Evolutionary conservation across 306 rosid genomes (phyloP).

Genomic region (Trichosanthes truncata): DNA sequence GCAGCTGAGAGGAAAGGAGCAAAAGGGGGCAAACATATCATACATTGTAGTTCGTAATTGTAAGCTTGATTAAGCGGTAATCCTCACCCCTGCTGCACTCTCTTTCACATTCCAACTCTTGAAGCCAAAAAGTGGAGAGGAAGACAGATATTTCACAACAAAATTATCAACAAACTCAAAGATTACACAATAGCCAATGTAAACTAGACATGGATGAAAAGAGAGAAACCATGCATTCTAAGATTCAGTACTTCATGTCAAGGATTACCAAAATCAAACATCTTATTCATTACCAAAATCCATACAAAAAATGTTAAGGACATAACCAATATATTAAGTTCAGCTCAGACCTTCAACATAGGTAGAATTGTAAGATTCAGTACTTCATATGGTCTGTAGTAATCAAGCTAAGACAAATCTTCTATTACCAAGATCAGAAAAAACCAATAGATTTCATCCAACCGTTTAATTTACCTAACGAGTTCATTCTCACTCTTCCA

Average conservation of each 20-base stretch:
- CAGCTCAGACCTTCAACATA: background rate
- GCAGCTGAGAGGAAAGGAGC: constrained; percentile 1
- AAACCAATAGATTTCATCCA: background rate
- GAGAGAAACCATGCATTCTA: background rate
- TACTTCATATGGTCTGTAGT: background rate
- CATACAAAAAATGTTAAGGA: background rate
- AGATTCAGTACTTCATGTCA: too few relatives aligned
- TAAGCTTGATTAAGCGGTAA: constrained; percentile 84
- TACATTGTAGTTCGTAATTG: constrained; percentile 76
- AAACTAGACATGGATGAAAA: background rate
- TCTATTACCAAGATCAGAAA: background rate
- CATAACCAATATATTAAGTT: background rate
- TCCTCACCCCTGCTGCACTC: constrained; percentile 99
- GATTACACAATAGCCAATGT: background rate
- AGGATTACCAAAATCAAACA: background rate
- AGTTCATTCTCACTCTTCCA: background rate
- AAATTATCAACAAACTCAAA: background rate
- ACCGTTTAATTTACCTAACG: background rate
- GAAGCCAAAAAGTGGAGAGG: constrained; percentile 9
- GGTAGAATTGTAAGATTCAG: background rate
- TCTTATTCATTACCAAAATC: background rate
- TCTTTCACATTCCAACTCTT: constrained; percentile 85
- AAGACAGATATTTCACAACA: background rate
- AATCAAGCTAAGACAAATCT: background rate
- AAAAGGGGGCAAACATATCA: constrained; percentile 5